A percentile compares a stretch with the other conserved stretches of the same genome.
phyloP scores from a whole-genome alignment of 2,329 filamentous ascomycete genomes.

The Tolypocladium sp. region DNA sequence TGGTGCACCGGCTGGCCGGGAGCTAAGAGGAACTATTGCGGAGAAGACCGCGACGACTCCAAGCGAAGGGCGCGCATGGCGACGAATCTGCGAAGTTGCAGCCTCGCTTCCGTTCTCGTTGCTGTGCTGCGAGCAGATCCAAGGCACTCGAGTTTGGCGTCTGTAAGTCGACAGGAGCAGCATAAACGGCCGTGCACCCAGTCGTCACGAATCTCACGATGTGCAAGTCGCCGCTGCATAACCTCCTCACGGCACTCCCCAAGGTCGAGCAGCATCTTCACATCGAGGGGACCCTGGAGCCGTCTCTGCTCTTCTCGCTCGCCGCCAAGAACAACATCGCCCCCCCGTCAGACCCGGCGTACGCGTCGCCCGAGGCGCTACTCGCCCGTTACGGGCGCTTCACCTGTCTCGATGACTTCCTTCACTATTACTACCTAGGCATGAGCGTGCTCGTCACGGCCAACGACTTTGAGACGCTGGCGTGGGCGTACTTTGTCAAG shows the following conservation, averaged over 20 bases:
- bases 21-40: background rate
- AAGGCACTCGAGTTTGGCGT: background rate
- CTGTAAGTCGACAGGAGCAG: background rate
- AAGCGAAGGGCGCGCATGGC: background rate
- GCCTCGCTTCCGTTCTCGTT: background rate
- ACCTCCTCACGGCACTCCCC: constrained; percentile 56
- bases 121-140: background rate
- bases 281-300: constrained; percentile 66
- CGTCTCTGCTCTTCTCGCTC: constrained; percentile 60
- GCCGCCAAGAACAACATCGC: constrained; percentile 56
- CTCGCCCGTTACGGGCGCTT: constrained; percentile 57
- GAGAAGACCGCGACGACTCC: background rate
- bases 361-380: constrained; percentile 50
- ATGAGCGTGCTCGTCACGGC: constrained; percentile 58
- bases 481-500: constrained; percentile 60
- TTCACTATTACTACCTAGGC: constrained; percentile 67
- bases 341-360: constrained; percentile 55
- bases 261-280: constrained; percentile 81
- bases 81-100: background rate
- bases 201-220: constrained; percentile 31
- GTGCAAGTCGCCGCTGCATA: constrained; percentile 42
- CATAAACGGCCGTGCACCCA: background rate
- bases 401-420: constrained; percentile 65
- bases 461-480: constrained; percentile 64
- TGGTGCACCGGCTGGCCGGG: background rate